These are phyloP conservation scores for Kwoniella shivajii DNA, from an alignment of 1,284 basidiomycete genomes.

Conservation along the genomic window DNA sequence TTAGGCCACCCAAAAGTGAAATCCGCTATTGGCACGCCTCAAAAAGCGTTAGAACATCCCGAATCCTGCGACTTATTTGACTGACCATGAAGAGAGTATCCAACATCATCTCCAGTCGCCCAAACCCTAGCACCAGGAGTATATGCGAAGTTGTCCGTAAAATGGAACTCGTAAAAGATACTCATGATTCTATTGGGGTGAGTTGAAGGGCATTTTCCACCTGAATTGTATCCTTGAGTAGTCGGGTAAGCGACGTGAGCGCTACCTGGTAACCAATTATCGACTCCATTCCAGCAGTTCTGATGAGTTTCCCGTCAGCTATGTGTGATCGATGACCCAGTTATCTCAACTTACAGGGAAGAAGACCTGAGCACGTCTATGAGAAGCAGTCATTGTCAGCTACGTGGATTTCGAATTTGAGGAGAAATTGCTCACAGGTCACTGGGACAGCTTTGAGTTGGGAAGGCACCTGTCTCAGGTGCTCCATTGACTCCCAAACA, in stretches of 20 bases:
- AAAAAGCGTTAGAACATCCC: not conserved
- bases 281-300: conserved; percentile 55
- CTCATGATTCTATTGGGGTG: conserved; percentile 27
- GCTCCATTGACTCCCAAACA: conserved; percentile 49
- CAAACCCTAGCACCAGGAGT: conserved; percentile 16
- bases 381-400: too few relatives aligned
- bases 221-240: conserved; percentile 42
- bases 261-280: conserved; percentile 47
- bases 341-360: too few relatives aligned
- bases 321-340: too few relatives aligned
- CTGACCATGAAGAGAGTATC: conserved; percentile 23
- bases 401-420: too few relatives aligned
- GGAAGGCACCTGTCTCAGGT: conserved; percentile 45
- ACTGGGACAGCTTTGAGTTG: conserved; percentile 47
- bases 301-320: too few relatives aligned
- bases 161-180: conserved; percentile 39
- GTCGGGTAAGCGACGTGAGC: conserved; percentile 55
- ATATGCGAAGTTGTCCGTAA: conserved; percentile 17
- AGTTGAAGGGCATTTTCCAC: conserved; percentile 53
- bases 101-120: conserved; percentile 23
- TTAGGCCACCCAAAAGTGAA: conserved; percentile 26
- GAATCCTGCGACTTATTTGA: not conserved
- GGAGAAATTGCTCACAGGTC: conserved; percentile 50
- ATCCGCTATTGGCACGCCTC: too few relatives aligned
- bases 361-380: conserved; percentile 5